phyloP scores from a whole-genome alignment of 2,329 filamentous ascomycete species.

The Lecanicillium sp. region DNA sequence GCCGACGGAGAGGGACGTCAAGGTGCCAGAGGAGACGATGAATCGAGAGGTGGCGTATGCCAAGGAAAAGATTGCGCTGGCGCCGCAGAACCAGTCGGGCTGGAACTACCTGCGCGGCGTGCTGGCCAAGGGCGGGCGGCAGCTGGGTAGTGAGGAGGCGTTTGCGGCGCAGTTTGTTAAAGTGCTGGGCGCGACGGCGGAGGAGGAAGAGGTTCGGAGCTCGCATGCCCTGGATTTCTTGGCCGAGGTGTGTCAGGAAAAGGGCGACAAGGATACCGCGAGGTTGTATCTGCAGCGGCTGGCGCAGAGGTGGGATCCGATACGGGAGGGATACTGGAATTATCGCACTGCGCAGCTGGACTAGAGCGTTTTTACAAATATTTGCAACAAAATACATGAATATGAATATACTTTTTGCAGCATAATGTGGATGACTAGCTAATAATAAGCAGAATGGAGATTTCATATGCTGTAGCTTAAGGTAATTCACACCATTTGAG shows the following conservation, averaged over 20 bases:
- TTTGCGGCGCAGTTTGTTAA: conserved; percentile 47
- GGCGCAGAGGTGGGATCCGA: conserved; percentile 81
- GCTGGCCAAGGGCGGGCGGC: conserved; percentile 55
- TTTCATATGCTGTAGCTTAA: too few relatives aligned
- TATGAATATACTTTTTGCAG: too few relatives aligned
- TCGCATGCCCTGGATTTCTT: conserved; percentile 65
- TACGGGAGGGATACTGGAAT: conserved; percentile 88
- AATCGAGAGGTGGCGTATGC: conserved; percentile 71
- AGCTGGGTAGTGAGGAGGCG: conserved; percentile 33
- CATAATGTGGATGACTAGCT: too few relatives aligned
- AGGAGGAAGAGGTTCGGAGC: conserved; percentile 46
- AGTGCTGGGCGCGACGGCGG: conserved; percentile 30
- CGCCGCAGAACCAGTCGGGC: conserved; percentile 87
- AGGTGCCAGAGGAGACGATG: conserved; percentile 54
- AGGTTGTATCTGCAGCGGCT: conserved; percentile 64
- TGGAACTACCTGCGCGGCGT: conserved; percentile 89
- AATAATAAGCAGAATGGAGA: too few relatives aligned
- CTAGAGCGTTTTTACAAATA: not conserved
- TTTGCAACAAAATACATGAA: too few relatives aligned
- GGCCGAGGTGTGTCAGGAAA: conserved; percentile 57
- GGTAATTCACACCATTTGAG: too few relatives aligned
- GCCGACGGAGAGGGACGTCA: conserved; percentile 44
- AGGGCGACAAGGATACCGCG: conserved; percentile 53
- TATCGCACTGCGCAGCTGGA: conserved; percentile 33
- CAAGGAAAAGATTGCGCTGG: conserved; percentile 63